Evolutionary conservation across 495 filamentous ascomycete species (phyloP).

Genomic region (Daldinia decipiens): DNA sequence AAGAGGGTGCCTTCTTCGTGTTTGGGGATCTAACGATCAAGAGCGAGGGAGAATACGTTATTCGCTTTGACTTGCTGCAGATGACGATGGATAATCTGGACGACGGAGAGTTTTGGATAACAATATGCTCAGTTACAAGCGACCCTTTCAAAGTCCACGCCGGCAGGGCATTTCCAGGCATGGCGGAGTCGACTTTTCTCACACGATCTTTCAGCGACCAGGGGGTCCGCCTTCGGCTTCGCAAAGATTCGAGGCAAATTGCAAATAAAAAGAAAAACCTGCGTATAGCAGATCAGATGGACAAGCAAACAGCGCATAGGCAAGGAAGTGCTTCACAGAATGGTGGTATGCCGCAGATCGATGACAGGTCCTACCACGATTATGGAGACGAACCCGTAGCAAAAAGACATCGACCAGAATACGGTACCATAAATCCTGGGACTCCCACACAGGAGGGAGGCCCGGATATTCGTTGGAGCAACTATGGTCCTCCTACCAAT

Average conservation of each 20-base stretch:
- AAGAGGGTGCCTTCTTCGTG: constrained; percentile 96
- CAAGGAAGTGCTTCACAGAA: constrained; percentile 38
- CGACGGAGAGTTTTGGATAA: constrained; percentile 60
- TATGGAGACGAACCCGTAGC: constrained; percentile 44
- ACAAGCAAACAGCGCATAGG: constrained; percentile 40
- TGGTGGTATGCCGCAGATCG: constrained; percentile 41
- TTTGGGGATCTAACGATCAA: constrained; percentile 92
- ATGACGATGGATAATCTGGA: constrained; percentile 60
- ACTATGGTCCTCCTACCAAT: constrained; percentile 37
- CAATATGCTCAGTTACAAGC: constrained; percentile 75
- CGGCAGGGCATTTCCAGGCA: constrained; percentile 84
- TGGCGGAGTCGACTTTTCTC: constrained; percentile 90
- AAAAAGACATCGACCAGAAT: constrained; percentile 46
- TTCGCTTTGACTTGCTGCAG: constrained; percentile 90
- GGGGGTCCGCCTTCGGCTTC: constrained; percentile 86
- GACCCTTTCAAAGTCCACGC: constrained; percentile 79
- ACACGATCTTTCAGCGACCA: constrained; percentile 96
- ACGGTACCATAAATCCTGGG: constrained; percentile 39
- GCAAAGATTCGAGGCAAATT: constrained; percentile 74
- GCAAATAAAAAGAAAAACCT: constrained; percentile 57
- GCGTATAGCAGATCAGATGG: constrained; percentile 43
- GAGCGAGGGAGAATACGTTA: constrained; percentile 77
- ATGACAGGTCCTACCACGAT: constrained; percentile 45
- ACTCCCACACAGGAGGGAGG: constrained; percentile 43
- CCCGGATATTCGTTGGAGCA: constrained; percentile 46